Evolutionary conservation across 495 filamentous ascomycete genomes (phyloP).

Genomic region (Cercophora sp.): DNA sequence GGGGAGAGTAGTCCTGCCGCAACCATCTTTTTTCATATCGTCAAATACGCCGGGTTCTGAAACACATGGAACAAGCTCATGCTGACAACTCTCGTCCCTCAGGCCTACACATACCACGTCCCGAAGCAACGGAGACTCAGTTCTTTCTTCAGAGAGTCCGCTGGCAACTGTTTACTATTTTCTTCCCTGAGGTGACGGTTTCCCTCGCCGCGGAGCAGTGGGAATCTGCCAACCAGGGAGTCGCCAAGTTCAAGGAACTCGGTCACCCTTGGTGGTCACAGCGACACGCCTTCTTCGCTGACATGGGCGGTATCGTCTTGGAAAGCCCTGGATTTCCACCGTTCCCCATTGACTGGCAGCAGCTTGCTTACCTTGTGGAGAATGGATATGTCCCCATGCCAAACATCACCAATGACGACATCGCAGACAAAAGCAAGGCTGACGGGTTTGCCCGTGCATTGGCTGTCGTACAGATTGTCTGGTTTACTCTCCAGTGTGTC

Average conservation of each 20-base stretch:
- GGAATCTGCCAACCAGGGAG: background rate
- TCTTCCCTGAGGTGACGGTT: slow-evolving; percentile 2
- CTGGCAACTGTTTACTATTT: slow-evolving; percentile 1
- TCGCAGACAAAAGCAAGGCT: background rate
- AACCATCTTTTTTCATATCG: too few species aligned
- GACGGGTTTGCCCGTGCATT: background rate
- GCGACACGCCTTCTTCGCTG: slow-evolving; percentile 7
- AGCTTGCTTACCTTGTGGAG: slow-evolving; percentile 6
- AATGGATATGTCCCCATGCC: background rate
- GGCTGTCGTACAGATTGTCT: background rate
- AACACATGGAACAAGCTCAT: too few species aligned
- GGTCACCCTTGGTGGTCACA: background rate
- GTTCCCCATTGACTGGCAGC: background rate
- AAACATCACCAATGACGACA: background rate
- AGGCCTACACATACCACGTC: background rate
- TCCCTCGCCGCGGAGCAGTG: background rate
- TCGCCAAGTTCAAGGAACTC: background rate
- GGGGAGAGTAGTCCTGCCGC: too few species aligned
- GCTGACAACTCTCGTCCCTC: too few species aligned
- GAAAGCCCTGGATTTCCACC: background rate
- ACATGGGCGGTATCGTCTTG: slow-evolving; percentile 2
- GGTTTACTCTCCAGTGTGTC: background rate
- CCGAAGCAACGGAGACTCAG: background rate
- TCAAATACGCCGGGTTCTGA: too few species aligned
- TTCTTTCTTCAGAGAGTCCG: background rate